Conservation (phyloP, 768 basidiomycete genomes). For the Leccinum uliginosum region DNA sequence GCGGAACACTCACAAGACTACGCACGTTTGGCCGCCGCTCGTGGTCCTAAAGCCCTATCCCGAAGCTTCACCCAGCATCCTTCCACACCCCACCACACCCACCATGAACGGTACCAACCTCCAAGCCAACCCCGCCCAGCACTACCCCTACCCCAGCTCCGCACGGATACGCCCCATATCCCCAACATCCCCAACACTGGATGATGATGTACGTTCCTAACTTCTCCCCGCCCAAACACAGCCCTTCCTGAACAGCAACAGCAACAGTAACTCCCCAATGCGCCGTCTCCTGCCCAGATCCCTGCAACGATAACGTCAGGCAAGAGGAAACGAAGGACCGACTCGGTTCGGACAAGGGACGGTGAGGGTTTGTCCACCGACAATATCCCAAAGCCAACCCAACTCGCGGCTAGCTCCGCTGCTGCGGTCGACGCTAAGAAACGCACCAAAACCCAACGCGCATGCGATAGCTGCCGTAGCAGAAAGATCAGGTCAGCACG, state of each 20-base stretch:
- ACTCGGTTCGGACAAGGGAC: constrained; percentile 37
- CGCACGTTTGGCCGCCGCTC: constrained; percentile 35
- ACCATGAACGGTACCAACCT: constrained; percentile 37
- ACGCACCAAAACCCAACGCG: constrained; percentile 88
- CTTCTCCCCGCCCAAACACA: constrained; percentile 35
- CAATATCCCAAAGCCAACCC: constrained; percentile 30
- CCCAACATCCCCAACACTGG: constrained; percentile 49
- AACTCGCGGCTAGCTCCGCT: constrained; percentile 26
- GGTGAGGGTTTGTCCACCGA: constrained; percentile 54
- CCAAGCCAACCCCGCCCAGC: constrained; percentile 41
- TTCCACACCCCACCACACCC: constrained; percentile 31
- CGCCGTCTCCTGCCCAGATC: constrained; percentile 31
- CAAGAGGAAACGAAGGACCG: constrained; percentile 65
- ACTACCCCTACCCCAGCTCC: constrained; percentile 50
- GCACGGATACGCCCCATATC: constrained; percentile 52
- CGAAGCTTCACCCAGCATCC: constrained; percentile 40
- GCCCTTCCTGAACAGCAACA: constrained; percentile 33
- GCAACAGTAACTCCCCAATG: constrained; percentile 30
- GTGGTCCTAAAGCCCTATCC: constrained; percentile 52
- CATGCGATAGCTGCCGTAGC: constrained; percentile 87
- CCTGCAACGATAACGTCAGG: constrained; percentile 31
- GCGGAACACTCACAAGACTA: constrained; percentile 23
- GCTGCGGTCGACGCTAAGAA: constrained; percentile 65
- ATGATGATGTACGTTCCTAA: constrained; percentile 78
- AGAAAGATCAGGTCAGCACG: constrained; percentile 73